Evolutionary conservation across 1,284 basidiomycete species (phyloP), one percentile per base, ranked within the genome.

Genomic region (Cutaneotrichosporon cutaneum): DNA sequence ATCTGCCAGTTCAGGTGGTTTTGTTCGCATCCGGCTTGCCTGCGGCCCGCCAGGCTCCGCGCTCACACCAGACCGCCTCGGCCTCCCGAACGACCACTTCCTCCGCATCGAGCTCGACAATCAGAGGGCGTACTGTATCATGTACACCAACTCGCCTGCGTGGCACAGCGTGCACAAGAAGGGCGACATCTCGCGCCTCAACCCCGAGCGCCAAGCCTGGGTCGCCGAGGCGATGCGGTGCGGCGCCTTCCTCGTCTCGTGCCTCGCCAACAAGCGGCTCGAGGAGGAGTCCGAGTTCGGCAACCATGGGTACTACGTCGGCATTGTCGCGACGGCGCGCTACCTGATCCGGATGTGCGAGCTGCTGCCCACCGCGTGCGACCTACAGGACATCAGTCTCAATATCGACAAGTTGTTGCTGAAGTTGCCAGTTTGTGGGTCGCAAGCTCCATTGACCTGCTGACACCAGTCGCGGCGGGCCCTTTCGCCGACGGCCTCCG

Each of bases 311-410:
- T 51, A 51, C 48, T 51, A 67, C 44, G 54, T 67, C 16, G 68
- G 60, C 14, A 66, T 67, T 35, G 64, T 67, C 21, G 64, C 65
- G 4, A 64, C 61, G 0, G 61, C 68, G 0, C 63, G 64, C 3
- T 66, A 65, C 39, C 64, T 69, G 13, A 67, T 69, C 54, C 60
- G 66, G 11, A 65, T 67, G 59, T 57, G 56, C 30, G 64, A 63
- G 30, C 59, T 69, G 7, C 51, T 66, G 7, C 68, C 68, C 0
- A 39, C 52, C 1, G 66, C 54, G 0, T 56, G 61, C 54, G 62
- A 69, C 45, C 33, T 59, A 7, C 30, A 55, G 42, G 55, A 66
- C 26, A 56, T 66, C 50, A 62, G 60, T 35, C 57, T 63, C 21
- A 59, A 69, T 57, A 62, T 69, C 44, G 66, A 67, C 60, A 36